Conservation (phyloP, 2,329 filamentous ascomycete species). For the Lachnellula suecica region DNA sequence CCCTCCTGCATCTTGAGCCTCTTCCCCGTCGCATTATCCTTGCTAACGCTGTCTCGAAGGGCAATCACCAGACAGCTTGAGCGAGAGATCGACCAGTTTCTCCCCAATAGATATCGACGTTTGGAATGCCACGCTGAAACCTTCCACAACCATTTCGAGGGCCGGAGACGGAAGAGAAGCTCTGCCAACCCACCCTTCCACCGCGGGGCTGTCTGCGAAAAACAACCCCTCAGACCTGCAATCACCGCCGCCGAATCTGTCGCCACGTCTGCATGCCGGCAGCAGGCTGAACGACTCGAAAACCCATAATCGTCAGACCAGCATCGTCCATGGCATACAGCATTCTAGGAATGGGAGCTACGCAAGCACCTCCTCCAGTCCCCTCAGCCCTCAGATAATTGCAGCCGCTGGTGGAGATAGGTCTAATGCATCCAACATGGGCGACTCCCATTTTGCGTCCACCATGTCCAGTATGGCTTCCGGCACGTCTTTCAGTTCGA, state of each 20-base stretch:
- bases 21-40: slow-evolving; percentile 14
- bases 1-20: not conserved
- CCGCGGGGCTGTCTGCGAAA: slow-evolving; percentile 17
- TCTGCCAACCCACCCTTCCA: slow-evolving; percentile 14
- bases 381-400: slow-evolving; percentile 84
- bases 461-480: slow-evolving; percentile 26
- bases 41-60: slow-evolving; percentile 26
- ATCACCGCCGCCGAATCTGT: slow-evolving; percentile 21
- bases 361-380: slow-evolving; percentile 76
- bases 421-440: slow-evolving; percentile 32
- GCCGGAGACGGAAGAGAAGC: slow-evolving; percentile 24
- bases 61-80: slow-evolving; percentile 25
- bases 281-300: slow-evolving; percentile 54
- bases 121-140: slow-evolving; percentile 32
- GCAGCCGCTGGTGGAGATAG: slow-evolving; percentile 55
- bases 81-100: slow-evolving; percentile 26
- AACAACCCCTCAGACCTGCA: slow-evolving; percentile 23
- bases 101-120: slow-evolving; percentile 28
- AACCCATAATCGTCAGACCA: slow-evolving; percentile 85
- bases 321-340: slow-evolving; percentile 94
- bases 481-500: slow-evolving; percentile 30
- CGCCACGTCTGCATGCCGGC: slow-evolving; percentile 26
- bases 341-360: slow-evolving; percentile 89
- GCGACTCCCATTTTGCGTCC: slow-evolving; percentile 27
- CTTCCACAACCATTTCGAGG: slow-evolving; percentile 21